Base-by-base conservation (phyloP, 164 flowering plant species). In the Paratinospora sagittata region DNA sequence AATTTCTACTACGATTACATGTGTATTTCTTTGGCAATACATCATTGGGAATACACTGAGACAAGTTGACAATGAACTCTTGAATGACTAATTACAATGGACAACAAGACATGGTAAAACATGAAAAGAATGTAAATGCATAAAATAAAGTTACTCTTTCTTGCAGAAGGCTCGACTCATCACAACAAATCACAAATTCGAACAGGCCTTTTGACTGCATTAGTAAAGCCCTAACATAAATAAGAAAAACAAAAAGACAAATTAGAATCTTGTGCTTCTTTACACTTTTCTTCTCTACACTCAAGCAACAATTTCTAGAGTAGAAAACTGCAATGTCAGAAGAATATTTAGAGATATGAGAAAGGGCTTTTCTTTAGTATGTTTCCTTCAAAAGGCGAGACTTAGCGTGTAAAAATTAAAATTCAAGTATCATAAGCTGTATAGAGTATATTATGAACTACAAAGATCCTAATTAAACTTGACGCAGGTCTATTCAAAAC, bases 151-250 rank as follows among this genome's bases (percentile, higher is more conserved):
- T 41, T 9, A 24, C 43, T 26, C 36, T 23, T 19, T 3, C 27
- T 43, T 45, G 8, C 2, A 49, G 4, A 36, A 36, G 39, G 39
- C 23, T n/a, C n/a, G 49, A 3, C 17, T 21, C 9, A 8, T 85
- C 78, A 87, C 27, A 92, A 81, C 76, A 92, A 84, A 63, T 93
- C 98, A 10, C 86, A 84, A 23, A 90, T 82, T 26, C 92, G 82
- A 37, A 90, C 93, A 8, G 98, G 96, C 80, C 92, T 85, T 79
- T 89, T 93, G 0, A 93, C 88, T 43, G 98, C 98, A 86, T 93
- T 93, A 43, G 97, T 93, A 70, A 85, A 91, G 55, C 97, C 98
- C 97, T 93, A 85, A 71, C 77, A 47, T 11, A 71, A 57, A 55
- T 8, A 63, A 37, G 27, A n/a, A 57, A 47, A 55, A 43, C 13